These are phyloP conservation scores for Silene vulgaris DNA, from an alignment of 179 eudicot genomes.

Conservation along the genomic window DNA sequence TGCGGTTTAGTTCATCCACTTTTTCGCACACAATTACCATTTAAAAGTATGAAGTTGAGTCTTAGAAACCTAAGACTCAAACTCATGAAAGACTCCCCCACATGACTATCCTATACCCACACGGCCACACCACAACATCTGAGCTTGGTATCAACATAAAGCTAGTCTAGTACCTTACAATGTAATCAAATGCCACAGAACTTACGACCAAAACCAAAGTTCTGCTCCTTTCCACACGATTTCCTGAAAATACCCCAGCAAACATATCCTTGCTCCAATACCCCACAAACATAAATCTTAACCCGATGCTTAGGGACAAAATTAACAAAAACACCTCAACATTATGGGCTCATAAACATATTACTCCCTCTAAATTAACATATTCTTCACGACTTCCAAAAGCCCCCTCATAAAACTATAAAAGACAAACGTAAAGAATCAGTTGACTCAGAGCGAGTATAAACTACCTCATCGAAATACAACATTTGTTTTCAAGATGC, in stretches of 20 bases:
- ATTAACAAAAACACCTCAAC: not conserved
- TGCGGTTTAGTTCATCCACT: not conserved
- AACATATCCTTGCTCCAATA: constrained; percentile 2
- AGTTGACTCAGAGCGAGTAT: not conserved
- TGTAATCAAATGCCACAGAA: not conserved
- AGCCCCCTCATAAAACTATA: not conserved
- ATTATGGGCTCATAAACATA: not conserved
- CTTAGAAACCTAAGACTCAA: not conserved
- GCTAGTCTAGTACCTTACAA: not conserved
- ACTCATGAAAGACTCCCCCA: not conserved
- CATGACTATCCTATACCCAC: no score
- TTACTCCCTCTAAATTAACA: not conserved
- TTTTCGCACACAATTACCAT: not conserved
- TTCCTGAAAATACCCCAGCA: not conserved
- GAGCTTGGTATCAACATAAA: no score
- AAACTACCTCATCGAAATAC: not conserved
- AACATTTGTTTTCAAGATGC: not conserved
- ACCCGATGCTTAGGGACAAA: not conserved
- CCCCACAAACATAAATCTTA: not conserved
- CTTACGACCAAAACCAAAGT: not conserved
- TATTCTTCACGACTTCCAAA: not conserved
- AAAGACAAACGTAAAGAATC: not conserved
- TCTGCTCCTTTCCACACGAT: not conserved
- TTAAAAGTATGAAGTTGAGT: not conserved
- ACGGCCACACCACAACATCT: no score